Evolutionary conservation across 345 rosid species (phyloP).

Genomic region (Pugionium cornutum): DNA sequence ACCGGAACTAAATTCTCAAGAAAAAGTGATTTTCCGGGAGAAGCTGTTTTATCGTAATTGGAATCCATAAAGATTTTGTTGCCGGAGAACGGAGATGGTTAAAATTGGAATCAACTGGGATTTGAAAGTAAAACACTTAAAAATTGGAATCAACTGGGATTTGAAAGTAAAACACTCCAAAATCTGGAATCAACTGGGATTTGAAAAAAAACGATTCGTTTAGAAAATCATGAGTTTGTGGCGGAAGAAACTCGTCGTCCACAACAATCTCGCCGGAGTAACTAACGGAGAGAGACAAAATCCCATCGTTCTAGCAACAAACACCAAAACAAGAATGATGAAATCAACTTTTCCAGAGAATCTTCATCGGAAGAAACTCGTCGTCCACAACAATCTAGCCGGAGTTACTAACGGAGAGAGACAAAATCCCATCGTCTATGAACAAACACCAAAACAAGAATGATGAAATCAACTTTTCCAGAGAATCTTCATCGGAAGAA

Average conservation of each 20-base stretch:
- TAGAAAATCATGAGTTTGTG: conserved; percentile 29
- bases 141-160: background rate
- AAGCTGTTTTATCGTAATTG: conserved; percentile 1
- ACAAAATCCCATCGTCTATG: conserved; percentile 12
- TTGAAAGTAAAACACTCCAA: background rate
- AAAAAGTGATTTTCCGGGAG: background rate
- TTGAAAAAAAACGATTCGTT: background rate
- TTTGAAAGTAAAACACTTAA: background rate
- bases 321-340: background rate
- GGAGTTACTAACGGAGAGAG: conserved; percentile 16
- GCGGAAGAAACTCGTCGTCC: conserved; percentile 39
- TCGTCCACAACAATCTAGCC: conserved; percentile 31
- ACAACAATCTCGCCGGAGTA: conserved; percentile 25
- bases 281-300: conserved; percentile 11
- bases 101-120: too few species aligned
- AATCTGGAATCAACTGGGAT: background rate
- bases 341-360: too few species aligned
- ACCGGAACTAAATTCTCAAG: conserved; percentile 13
- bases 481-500: conserved; percentile 11
- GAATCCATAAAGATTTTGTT: background rate
- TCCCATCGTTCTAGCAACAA: conserved; percentile 20
- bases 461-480: background rate
- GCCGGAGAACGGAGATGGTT: background rate
- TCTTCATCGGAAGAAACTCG: conserved; percentile 29
- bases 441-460: background rate